Percentiles rank a stretch among this genome's conserved stretches.
Evolutionary conservation across 2,329 filamentous ascomycete genomes (phyloP).

Genomic region (Malbranchea zuffiana): DNA sequence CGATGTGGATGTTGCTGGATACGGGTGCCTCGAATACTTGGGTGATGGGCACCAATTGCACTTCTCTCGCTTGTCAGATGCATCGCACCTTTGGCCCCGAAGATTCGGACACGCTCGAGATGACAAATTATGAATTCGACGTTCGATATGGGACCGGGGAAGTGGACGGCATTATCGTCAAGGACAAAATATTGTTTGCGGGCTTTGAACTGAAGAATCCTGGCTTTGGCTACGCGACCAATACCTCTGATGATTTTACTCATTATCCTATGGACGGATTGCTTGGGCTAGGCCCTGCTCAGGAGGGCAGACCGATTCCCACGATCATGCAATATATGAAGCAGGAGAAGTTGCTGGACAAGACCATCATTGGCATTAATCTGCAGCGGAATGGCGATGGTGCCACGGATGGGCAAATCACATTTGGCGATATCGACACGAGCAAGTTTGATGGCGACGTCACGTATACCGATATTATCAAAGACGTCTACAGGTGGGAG

Average conservation of each 20-base stretch:
- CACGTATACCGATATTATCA: slow-evolving; percentile 49
- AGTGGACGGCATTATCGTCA: slow-evolving; percentile 55
- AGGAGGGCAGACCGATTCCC: slow-evolving; percentile 43
- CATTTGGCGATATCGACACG: slow-evolving; percentile 60
- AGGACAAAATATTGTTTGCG: slow-evolving; percentile 56
- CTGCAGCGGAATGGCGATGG: slow-evolving; percentile 58
- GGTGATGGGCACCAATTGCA: slow-evolving; percentile 67
- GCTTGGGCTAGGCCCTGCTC: slow-evolving; percentile 59
- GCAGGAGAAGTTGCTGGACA: slow-evolving; percentile 44
- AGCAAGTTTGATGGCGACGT: slow-evolving; percentile 58
- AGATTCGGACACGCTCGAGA: slow-evolving; percentile 54
- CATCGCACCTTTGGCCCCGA: slow-evolving; percentile 59
- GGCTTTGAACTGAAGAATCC: slow-evolving; percentile 44
- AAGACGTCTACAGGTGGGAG: slow-evolving; percentile 55
- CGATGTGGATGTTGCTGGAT: slow-evolving; percentile 45
- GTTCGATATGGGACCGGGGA: slow-evolving; percentile 69
- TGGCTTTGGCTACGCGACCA: slow-evolving; percentile 60
- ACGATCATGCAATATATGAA: slow-evolving; percentile 57
- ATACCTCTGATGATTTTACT: slow-evolving; percentile 62
- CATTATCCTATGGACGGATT: slow-evolving; percentile 83
- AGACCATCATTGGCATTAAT: slow-evolving; percentile 61
- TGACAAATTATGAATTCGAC: slow-evolving; percentile 45
- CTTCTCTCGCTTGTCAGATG: slow-evolving; percentile 51
- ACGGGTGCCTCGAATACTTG: slow-evolving; percentile 58
- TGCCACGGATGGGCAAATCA: slow-evolving; percentile 61